A percentile compares a stretch with the other conserved stretches of the same genome.
These are phyloP conservation scores for Ceratopteris richardii DNA, from an alignment of 75 land plant genomes.

Conservation along the genomic window DNA sequence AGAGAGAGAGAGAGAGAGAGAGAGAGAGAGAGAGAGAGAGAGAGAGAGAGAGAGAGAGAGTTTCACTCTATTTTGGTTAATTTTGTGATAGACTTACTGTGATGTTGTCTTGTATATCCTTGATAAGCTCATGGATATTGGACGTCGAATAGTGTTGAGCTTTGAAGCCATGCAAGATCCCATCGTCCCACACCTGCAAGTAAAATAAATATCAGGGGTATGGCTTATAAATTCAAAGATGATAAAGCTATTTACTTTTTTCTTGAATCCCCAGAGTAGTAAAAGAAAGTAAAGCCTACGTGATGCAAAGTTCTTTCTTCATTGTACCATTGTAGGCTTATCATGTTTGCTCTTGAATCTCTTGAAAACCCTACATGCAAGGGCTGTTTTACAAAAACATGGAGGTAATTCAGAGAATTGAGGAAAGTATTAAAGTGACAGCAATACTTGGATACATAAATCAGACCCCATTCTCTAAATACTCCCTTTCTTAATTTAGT, in stretches of 20 bases:
- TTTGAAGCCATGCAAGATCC: conserved; percentile 23
- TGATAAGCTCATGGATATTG: conserved; percentile 16
- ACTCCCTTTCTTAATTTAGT: too few species aligned
- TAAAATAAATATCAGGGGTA: too few species aligned
- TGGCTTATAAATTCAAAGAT: too few species aligned
- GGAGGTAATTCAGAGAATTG: neutral
- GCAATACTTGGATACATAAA: too few species aligned
- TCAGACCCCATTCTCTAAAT: too few species aligned
- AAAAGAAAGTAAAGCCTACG: conserved; percentile 26
- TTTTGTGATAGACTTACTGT: conserved; percentile 24
- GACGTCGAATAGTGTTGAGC: conserved; percentile 8
- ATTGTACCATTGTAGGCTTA: conserved; percentile 40
- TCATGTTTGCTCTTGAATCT: conserved; percentile 47
- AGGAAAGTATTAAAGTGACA: too few species aligned
- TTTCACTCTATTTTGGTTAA: too few species aligned
- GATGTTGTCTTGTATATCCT: conserved; percentile 34
- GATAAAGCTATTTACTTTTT: too few species aligned
- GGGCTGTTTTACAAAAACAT: conserved; percentile 14
- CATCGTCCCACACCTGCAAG: conserved; percentile 49
- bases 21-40: too few species aligned
- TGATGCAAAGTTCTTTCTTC: conserved; percentile 40
- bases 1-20: too few species aligned
- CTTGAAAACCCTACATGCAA: conserved; percentile 42
- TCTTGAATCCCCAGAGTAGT: too few species aligned
- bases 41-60: too few species aligned